These are phyloP conservation scores for Nasturtium officinale DNA, from an alignment of 345 rosid genomes.

Conservation along the genomic window DNA sequence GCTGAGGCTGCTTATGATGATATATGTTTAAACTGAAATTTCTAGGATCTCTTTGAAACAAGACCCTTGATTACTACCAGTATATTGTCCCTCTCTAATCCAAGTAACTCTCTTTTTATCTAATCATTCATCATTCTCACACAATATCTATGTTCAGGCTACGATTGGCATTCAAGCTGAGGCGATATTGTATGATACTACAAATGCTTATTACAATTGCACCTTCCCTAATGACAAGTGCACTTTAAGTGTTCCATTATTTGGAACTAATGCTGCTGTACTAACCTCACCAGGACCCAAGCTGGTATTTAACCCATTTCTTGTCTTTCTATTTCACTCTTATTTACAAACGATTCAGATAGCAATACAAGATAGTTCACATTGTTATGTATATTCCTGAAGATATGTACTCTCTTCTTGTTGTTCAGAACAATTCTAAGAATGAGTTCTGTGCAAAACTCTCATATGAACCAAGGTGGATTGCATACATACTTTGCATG, in stretches of 20 bases:
- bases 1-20: constrained; percentile 6
- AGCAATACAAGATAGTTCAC: constrained; percentile 17
- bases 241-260: constrained; percentile 61
- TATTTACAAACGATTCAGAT: not conserved
- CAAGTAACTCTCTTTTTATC: not conserved
- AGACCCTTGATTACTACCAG: not conserved
- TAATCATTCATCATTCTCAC: constrained; percentile 8
- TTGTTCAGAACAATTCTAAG: constrained; percentile 54
- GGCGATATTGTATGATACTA: constrained; percentile 71
- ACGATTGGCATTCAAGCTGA: constrained; percentile 56
- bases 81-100: not conserved
- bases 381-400: constrained; percentile 16
- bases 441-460: constrained; percentile 70
- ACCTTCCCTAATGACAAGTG: constrained; percentile 60
- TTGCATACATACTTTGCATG: constrained; percentile 77
- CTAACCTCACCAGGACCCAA: constrained; percentile 69
- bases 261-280: constrained; percentile 61
- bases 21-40: not conserved
- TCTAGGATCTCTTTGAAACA: constrained; percentile 2
- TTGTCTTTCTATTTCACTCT: constrained; percentile 13
- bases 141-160: constrained; percentile 58
- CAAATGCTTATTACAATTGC: constrained; percentile 78
- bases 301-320: constrained; percentile 49
- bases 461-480: constrained; percentile 92
- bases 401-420: constrained; percentile 29